Base-by-base conservation (phyloP, 2,329 filamentous ascomycete genomes). In the Alternaria novae-zelandiae region DNA sequence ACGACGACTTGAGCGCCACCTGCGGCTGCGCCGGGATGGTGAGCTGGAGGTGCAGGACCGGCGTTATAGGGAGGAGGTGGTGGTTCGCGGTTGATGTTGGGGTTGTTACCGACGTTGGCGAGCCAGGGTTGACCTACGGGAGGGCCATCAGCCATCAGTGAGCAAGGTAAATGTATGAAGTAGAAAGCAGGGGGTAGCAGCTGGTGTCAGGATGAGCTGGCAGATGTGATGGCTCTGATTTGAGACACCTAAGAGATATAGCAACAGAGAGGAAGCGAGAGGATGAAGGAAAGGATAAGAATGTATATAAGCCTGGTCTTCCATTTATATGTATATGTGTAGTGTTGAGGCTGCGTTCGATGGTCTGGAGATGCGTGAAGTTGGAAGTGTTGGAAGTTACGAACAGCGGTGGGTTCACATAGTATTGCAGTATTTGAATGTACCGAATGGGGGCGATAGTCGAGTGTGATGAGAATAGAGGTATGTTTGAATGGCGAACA, bases 51-150 rank as follows among this genome's bases (percentile, higher is more conserved):
- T 11, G 32, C 63, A 2, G 65, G 65, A n/a, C 62, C 58, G 10
- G 60, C 66, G 61, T 70, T 67, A 20, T 74, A 59, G 6, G 74
- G 71, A 5, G 74, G 72, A 11, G 77, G 77, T 3, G 74, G 74
- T 6, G 74, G 70, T 6, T 76, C 74, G 63, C 72, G 76, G 63
- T 75, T 75, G 61, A 79, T 75, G 63, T 76, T 77, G 15, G 76
- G 75, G 61, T 79, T 79, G 59, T 70, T 68, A 30, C 71, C 71
- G n/a, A 78, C 66, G 67, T 78, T 72, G 43, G 66, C 71, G 59
- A 65, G 57, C 71, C 71, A 77, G 41, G 74, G 68, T 57, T 70
- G 60, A 45, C 73, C 74, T 30, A 71, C 58, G 44, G 73, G 74
- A 54, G 71, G 75, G 10, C 70, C 71, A 21, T 67, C 70, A 54